Percentiles rank a stretch among this genome's conserved stretches.
phyloP scores from a whole-genome alignment of 2,329 filamentous ascomycete genomes.

The Xylogone sp. region DNA sequence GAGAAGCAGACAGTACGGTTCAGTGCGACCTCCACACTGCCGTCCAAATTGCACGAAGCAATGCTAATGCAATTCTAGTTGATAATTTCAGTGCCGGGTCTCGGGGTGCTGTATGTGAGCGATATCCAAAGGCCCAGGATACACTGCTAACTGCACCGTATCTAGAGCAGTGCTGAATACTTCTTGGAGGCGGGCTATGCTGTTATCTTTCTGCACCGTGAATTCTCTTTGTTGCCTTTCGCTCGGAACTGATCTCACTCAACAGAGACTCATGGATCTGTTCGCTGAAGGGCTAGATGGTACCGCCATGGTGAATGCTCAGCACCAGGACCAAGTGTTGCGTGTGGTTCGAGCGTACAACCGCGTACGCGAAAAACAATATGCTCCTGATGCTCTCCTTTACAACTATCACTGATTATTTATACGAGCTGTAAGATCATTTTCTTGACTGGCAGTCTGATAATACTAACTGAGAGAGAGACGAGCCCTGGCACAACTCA shows the following conservation, averaged over 20 bases:
- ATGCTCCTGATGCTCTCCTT: conserved; percentile 77
- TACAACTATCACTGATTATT: conserved; percentile 86
- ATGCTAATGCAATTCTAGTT: conserved; percentile 33
- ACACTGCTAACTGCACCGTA: background rate
- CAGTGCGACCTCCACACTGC: conserved; percentile 51
- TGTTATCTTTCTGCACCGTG: conserved; percentile 85
- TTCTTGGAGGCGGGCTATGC: conserved; percentile 86
- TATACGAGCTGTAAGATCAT: conserved; percentile 72
- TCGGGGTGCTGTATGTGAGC: conserved; percentile 74
- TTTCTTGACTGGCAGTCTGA: background rate
- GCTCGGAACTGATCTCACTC: background rate
- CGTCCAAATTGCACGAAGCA: background rate
- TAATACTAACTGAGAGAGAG: background rate
- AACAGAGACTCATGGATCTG: conserved; percentile 64
- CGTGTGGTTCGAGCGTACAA: conserved; percentile 76
- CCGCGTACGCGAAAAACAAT: conserved; percentile 66
- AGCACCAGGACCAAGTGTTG: conserved; percentile 76
- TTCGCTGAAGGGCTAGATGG: conserved; percentile 64
- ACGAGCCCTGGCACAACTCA: conserved; percentile 71
- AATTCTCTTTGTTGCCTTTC: background rate
- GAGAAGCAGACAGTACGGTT: conserved; percentile 95
- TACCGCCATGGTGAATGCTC: conserved; percentile 65
- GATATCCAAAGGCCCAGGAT: background rate
- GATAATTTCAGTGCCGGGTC: conserved; percentile 98
- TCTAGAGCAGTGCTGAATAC: conserved; percentile 64